Evolutionary conservation across 1,139 yeast species (phyloP).

Genomic region (Taphrina sp.): DNA sequence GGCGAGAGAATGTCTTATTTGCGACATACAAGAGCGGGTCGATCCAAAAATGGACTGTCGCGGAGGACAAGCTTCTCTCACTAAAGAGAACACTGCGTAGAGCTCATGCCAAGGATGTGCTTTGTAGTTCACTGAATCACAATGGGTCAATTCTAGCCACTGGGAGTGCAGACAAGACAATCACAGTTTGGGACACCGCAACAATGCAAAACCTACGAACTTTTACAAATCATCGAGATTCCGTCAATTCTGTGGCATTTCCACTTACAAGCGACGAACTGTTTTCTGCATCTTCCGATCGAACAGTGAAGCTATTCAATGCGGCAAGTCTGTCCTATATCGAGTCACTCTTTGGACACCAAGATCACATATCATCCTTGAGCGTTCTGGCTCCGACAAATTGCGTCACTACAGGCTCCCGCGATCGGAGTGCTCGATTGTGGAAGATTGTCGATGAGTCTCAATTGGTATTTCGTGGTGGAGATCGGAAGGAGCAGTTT

Average conservation of each 20-base stretch:
- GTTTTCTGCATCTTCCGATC: conserved; percentile 89
- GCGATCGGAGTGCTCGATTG: conserved; percentile 91
- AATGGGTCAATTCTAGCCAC: conserved; percentile 87
- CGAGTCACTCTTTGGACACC: conserved; percentile 92
- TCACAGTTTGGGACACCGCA: conserved; percentile 83
- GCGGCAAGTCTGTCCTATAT: conserved; percentile 82
- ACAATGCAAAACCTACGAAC: conserved; percentile 71
- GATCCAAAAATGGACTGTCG: conserved; percentile 64
- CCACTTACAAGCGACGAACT: conserved; percentile 79
- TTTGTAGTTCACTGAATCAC: conserved; percentile 77
- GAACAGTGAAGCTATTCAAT: conserved; percentile 82
- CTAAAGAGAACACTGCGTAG: conserved; percentile 48
- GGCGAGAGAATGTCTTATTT: conserved; percentile 59
- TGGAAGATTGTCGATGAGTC: conserved; percentile 98
- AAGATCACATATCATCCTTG: conserved; percentile 79
- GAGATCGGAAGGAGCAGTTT: conserved; percentile 42
- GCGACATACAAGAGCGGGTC: conserved; percentile 82
- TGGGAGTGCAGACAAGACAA: conserved; percentile 79
- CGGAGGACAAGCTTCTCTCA: conserved; percentile 53
- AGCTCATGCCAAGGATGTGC: conserved; percentile 69
- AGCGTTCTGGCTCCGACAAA: conserved; percentile 79
- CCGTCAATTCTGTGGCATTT: conserved; percentile 64
- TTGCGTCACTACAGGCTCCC: conserved; percentile 91
- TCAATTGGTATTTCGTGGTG: conserved; percentile 83
- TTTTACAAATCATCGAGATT: conserved; percentile 67